Conservation (phyloP, 1,284 basidiomycete genomes). For the Cutaneotrichosporon sp. region DNA sequence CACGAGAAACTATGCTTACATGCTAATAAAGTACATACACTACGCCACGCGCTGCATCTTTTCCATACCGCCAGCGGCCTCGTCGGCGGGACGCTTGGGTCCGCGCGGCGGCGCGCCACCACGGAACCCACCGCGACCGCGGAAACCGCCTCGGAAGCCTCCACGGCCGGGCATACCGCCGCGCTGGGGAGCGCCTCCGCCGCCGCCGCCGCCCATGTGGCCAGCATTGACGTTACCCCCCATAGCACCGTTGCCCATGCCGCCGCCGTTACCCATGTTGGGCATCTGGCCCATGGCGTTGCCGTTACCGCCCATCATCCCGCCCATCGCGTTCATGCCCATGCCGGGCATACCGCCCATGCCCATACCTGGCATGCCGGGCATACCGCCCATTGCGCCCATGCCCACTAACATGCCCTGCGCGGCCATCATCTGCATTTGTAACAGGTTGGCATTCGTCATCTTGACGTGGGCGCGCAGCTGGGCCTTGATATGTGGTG, state of each 20-base stretch:
- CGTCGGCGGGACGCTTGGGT: slow-evolving; percentile 8
- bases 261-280: too few relatives aligned
- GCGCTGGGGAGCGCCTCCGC: too few relatives aligned
- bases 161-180: slow-evolving; percentile 2
- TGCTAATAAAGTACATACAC: neutral
- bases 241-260: too few relatives aligned
- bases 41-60: slow-evolving; percentile 19
- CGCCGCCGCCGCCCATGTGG: too few relatives aligned
- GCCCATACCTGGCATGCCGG: neutral
- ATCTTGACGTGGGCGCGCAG: slow-evolving; percentile 32
- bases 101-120: too few relatives aligned
- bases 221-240: too few relatives aligned
- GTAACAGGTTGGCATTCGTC: slow-evolving; percentile 35
- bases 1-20: too few relatives aligned
- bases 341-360: too few relatives aligned
- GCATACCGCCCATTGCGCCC: slow-evolving; percentile 17
- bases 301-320: too few relatives aligned
- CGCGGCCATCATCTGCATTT: slow-evolving; percentile 40
- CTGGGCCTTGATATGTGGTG: slow-evolving; percentile 16
- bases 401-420: slow-evolving; percentile 18
- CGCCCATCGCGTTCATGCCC: too few relatives aligned
- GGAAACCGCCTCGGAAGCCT: slow-evolving; percentile 19
- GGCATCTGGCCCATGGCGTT: too few relatives aligned
- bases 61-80: slow-evolving; percentile 5
- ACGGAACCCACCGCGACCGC: slow-evolving; percentile 10